These are phyloP conservation scores for Neonectria faginata DNA, from an alignment of 2,329 filamentous ascomycete species.

Conservation along the genomic window DNA sequence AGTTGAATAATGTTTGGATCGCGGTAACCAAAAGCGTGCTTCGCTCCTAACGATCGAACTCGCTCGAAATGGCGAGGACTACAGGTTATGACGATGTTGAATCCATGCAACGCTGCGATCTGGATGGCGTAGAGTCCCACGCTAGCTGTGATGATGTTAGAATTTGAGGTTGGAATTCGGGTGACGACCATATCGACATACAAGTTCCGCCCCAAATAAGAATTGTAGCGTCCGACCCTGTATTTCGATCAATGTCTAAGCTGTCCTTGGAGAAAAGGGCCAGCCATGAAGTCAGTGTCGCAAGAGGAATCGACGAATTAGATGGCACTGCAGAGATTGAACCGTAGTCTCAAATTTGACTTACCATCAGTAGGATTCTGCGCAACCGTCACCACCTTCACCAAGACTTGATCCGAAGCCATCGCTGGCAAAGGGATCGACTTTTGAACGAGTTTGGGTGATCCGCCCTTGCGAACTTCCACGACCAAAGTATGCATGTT, in stretches of 20 bases:
- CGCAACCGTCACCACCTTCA: constrained; percentile 39
- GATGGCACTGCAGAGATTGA: background rate
- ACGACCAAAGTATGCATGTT: constrained; percentile 36
- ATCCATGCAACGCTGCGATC: constrained; percentile 47
- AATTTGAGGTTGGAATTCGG: background rate
- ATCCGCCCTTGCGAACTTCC: constrained; percentile 32
- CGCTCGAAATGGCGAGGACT: constrained; percentile 49
- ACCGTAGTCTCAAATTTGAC: background rate
- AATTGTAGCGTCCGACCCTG: constrained; percentile 36
- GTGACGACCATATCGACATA: constrained; percentile 34
- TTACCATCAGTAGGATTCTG: constrained; percentile 47
- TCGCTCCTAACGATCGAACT: constrained; percentile 49
- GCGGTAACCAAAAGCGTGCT: constrained; percentile 55
- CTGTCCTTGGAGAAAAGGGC: constrained; percentile 54
- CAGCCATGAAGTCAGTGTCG: constrained; percentile 53
- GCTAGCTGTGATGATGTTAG: constrained; percentile 46
- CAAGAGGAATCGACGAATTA: constrained; percentile 49
- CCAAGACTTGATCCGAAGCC: constrained; percentile 39
- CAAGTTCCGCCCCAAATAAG: constrained; percentile 60
- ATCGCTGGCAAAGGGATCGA: constrained; percentile 25
- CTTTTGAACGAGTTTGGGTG: constrained; percentile 33
- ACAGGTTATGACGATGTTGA: constrained; percentile 53
- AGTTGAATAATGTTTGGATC: constrained; percentile 50
- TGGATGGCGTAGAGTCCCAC: constrained; percentile 54
- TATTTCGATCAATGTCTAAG: constrained; percentile 47